Conservation (phyloP, 805 yeast genomes). For the Schizosaccharomyces octosporus region DNA sequence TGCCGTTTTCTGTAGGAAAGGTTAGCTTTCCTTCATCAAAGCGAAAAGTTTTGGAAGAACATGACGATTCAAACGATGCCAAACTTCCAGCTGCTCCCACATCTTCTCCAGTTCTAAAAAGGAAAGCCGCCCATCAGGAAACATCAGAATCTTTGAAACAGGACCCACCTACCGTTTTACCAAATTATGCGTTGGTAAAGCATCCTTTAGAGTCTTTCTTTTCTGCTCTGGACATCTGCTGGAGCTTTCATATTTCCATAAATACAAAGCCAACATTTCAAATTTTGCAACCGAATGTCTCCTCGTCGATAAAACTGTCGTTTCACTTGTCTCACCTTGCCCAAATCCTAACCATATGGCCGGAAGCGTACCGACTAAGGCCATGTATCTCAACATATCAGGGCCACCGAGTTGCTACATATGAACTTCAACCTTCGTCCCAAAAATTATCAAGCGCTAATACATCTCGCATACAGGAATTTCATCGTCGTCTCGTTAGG, state of each 20-base stretch:
- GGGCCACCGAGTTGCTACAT: neutral
- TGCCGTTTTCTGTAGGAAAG: neutral
- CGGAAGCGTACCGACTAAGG: neutral
- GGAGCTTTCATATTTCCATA: neutral
- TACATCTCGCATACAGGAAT: neutral
- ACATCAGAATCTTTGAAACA: neutral
- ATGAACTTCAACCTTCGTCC: neutral
- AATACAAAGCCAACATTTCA: neutral
- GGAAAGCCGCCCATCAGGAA: neutral
- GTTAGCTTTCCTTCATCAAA: neutral
- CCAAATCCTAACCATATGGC: neutral
- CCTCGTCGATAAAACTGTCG: neutral
- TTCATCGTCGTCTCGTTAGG: neutral
- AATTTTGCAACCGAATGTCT: neutral
- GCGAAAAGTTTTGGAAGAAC: no score
- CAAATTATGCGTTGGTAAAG: neutral
- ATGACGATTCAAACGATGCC: neutral
- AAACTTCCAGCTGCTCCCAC: neutral
- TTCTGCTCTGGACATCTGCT: neutral
- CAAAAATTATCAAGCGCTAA: neutral
- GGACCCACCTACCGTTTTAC: neutral
- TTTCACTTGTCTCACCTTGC: neutral
- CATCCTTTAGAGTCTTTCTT: neutral
- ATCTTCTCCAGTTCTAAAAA: neutral
- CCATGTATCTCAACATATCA: neutral